Conservation (phyloP, 352 stramenopile species). For the Phytophthora kernoviae region DNA sequence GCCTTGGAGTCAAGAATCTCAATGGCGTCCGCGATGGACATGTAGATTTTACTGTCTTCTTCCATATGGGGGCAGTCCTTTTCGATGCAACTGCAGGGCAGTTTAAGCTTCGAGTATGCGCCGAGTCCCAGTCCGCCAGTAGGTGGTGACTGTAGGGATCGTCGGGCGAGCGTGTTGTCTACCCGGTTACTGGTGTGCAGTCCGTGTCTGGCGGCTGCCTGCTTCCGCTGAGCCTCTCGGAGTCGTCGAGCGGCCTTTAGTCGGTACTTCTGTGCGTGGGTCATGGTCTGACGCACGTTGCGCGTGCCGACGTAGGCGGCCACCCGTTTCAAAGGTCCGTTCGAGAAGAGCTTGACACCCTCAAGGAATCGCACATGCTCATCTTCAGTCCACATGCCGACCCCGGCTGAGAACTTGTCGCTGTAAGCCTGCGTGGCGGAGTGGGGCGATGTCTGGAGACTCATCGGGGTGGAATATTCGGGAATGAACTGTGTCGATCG, state of each 20-base stretch:
- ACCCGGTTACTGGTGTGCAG: slow-evolving; percentile 32
- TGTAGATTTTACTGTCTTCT: slow-evolving; percentile 45
- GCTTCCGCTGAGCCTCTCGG: slow-evolving; percentile 56
- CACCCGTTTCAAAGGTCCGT: slow-evolving; percentile 73
- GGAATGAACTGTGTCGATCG: not conserved
- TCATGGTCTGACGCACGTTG: slow-evolving; percentile 84
- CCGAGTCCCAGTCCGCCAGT: slow-evolving; percentile 30
- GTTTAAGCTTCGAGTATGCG: slow-evolving; percentile 35
- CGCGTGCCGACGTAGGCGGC: slow-evolving; percentile 75
- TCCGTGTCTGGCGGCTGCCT: slow-evolving; percentile 43
- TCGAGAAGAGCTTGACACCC: slow-evolving; percentile 75
- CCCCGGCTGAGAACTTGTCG: slow-evolving; percentile 25
- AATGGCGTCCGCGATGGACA: slow-evolving; percentile 50
- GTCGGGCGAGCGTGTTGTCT: slow-evolving; percentile 8
- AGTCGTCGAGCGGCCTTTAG: slow-evolving; percentile 66
- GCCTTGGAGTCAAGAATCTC: slow-evolving; percentile 47
- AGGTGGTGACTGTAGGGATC: slow-evolving; percentile 17
- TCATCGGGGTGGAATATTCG: slow-evolving; percentile 19
- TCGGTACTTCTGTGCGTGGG: slow-evolving; percentile 78
- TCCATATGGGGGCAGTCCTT: slow-evolving; percentile 40
- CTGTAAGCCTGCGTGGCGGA: slow-evolving; percentile 16
- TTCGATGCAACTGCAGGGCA: slow-evolving; percentile 34
- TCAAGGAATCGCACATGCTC: slow-evolving; percentile 79
- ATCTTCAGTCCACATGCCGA: slow-evolving; percentile 70
- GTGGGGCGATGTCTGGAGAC: slow-evolving; percentile 15